These are phyloP conservation scores for Pachysolen tannophilus DNA, from an alignment of 805 yeast genomes.

Conservation along the genomic window DNA sequence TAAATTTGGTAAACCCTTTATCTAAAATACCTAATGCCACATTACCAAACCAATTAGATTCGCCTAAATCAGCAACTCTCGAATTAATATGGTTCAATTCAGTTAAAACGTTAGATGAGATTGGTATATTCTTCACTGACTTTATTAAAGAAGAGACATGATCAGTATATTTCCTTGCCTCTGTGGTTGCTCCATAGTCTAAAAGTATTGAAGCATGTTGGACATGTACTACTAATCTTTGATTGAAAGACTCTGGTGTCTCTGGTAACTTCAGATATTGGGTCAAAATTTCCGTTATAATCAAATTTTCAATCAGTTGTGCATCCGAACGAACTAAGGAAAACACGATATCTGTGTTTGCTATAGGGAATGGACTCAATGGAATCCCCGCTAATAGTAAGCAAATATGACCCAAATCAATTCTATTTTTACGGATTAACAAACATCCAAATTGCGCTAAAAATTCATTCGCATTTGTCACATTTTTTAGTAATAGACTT, in stretches of 20 bases:
- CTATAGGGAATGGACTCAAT: too few relatives aligned
- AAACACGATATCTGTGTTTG: too few relatives aligned
- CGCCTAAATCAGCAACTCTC: constrained; percentile 37
- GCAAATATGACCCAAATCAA: constrained; percentile 34
- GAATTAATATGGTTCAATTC: constrained; percentile 31
- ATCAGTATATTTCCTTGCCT: constrained; percentile 60
- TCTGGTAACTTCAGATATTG: too few relatives aligned
- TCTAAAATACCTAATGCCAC: constrained; percentile 80
- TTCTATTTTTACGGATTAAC: constrained; percentile 24
- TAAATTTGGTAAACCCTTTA: constrained; percentile 68
- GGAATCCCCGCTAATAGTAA: constrained; percentile 40
- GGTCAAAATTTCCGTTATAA: too few relatives aligned
- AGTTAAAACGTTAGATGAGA: constrained; percentile 24
- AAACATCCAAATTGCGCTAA: constrained; percentile 44
- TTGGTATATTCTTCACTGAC: constrained; percentile 26
- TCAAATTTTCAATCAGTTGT: too few relatives aligned
- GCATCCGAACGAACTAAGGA: too few relatives aligned
- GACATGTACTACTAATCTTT: too few relatives aligned
- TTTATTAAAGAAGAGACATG: constrained; percentile 31
- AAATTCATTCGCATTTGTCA: constrained; percentile 19
- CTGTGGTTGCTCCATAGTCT: too few relatives aligned
- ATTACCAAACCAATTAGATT: constrained; percentile 67
- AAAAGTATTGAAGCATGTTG: too few relatives aligned
- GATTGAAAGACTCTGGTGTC: too few relatives aligned
- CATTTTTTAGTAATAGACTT: constrained; percentile 3